phyloP scores from a whole-genome alignment of 345 rosid species.

The Lumnitzera littorea region DNA sequence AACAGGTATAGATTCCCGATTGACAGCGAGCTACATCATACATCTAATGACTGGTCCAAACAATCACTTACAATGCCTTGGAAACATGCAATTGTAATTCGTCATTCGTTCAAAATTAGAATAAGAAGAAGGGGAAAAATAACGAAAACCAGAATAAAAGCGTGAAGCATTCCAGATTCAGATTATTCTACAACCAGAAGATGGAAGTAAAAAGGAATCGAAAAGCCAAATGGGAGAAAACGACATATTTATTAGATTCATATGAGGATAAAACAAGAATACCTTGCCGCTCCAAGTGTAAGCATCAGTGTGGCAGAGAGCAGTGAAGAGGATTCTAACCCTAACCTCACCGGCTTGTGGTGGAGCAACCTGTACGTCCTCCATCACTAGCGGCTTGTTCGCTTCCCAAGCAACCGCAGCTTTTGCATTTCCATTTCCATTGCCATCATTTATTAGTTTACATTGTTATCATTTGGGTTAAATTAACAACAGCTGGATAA shows the following conservation, averaged over 20 bases:
- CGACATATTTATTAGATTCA: not conserved
- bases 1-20: too few species aligned
- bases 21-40: too few species aligned
- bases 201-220: not conserved
- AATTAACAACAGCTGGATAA: not conserved
- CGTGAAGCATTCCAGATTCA: not conserved
- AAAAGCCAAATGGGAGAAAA: not conserved
- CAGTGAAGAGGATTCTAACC: constrained; percentile 74
- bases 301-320: constrained; percentile 97
- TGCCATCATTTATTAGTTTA: not conserved
- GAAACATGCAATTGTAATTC: too few species aligned
- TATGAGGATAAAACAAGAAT: not conserved
- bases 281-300: constrained; percentile 99
- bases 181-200: not conserved
- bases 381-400: constrained; percentile 75
- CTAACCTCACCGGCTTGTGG: constrained; percentile 99
- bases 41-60: too few species aligned
- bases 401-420: constrained; percentile 99
- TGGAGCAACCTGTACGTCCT: constrained; percentile 89
- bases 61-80: too few species aligned
- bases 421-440: constrained; percentile 15
- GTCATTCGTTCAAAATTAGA: too few species aligned
- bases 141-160: not conserved
- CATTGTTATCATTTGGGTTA: too few species aligned
- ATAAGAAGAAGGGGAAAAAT: too few species aligned